Conservation (phyloP, 176 grass and related monocot species). For the Typha latifolia region DNA sequence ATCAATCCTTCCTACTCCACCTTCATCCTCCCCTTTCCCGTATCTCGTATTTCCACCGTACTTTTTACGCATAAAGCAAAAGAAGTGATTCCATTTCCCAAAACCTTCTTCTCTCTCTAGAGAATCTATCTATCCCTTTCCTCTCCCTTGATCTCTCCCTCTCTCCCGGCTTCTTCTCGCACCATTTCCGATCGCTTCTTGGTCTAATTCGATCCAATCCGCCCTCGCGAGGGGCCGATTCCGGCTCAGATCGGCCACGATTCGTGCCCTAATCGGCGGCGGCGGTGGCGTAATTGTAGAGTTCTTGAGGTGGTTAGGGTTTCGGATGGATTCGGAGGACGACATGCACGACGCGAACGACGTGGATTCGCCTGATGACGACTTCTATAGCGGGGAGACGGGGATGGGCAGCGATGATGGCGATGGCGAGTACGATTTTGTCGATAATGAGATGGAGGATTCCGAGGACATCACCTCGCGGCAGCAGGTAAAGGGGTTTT, state of each 20-base stretch:
- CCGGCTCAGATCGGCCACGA: conserved; percentile 54
- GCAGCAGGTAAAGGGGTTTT: conserved; percentile 53
- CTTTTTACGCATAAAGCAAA: no score
- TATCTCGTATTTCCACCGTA: no score
- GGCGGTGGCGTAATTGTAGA: conserved; percentile 12
- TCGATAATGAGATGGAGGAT: conserved; percentile 83
- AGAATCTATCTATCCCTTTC: conserved; percentile 27
- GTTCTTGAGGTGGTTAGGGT: conserved; percentile 27
- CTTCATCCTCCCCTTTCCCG: no score
- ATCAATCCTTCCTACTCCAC: no score
- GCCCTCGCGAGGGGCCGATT: conserved; percentile 37
- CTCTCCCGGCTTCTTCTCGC: conserved; percentile 9
- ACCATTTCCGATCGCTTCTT: conserved; percentile 9
- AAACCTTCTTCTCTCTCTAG: not conserved
- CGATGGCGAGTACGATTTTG: conserved; percentile 92
- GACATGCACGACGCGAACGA: conserved; percentile 92
- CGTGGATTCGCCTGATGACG: conserved; percentile 42
- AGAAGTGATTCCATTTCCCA: not conserved
- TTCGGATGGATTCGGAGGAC: conserved; percentile 88
- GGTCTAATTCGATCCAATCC: conserved; percentile 34
- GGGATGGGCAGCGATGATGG: conserved; percentile 73
- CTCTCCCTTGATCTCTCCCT: conserved; percentile 19
- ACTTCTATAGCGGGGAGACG: conserved; percentile 88
- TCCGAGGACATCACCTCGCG: conserved; percentile 54
- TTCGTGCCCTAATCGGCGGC: conserved; percentile 29